These are phyloP conservation scores for Discostella stelligeroides DNA, from an alignment of 108 stramenopile species.

Conservation along the genomic window DNA sequence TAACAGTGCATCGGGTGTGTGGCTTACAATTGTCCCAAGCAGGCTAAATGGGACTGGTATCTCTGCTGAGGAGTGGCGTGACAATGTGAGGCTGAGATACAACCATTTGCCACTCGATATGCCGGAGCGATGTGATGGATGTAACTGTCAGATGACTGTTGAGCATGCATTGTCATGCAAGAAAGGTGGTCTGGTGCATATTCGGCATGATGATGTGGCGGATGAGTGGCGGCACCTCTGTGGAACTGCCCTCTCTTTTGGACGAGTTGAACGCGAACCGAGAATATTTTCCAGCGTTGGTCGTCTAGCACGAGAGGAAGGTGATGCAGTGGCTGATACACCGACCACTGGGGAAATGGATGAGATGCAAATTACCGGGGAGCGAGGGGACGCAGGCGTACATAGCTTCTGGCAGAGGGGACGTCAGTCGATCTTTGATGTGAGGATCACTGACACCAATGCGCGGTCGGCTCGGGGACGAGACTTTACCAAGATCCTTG, in stretches of 20 bases:
- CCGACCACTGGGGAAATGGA: neutral
- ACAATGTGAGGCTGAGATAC: constrained; percentile 21
- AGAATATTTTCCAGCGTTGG: neutral
- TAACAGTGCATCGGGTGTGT: neutral
- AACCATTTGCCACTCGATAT: constrained; percentile 2
- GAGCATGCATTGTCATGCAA: constrained; percentile 8
- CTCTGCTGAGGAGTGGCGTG: constrained; percentile 34
- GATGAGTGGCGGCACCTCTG: constrained; percentile 26
- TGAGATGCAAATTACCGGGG: too few relatives aligned
- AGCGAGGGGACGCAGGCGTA: too few relatives aligned
- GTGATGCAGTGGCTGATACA: neutral
- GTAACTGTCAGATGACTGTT: constrained; percentile 10
- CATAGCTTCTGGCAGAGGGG: constrained; percentile 41
- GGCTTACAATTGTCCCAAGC: neutral
- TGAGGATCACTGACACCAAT: constrained; percentile 48
- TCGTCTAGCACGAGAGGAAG: neutral
- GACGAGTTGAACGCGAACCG: too few relatives aligned
- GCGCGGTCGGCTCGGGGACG: constrained; percentile 17
- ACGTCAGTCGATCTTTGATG: constrained; percentile 36
- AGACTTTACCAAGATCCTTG: constrained; percentile 14
- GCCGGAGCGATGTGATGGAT: constrained; percentile 19
- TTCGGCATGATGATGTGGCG: constrained; percentile 9
- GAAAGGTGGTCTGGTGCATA: neutral
- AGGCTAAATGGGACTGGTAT: constrained; percentile 19
- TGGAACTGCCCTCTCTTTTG: neutral